Evolutionary conservation across 164 flowering plant genomes (phyloP), one percentile per base, ranked within the genome.

Genomic region (Liriodendron chinense): DNA sequence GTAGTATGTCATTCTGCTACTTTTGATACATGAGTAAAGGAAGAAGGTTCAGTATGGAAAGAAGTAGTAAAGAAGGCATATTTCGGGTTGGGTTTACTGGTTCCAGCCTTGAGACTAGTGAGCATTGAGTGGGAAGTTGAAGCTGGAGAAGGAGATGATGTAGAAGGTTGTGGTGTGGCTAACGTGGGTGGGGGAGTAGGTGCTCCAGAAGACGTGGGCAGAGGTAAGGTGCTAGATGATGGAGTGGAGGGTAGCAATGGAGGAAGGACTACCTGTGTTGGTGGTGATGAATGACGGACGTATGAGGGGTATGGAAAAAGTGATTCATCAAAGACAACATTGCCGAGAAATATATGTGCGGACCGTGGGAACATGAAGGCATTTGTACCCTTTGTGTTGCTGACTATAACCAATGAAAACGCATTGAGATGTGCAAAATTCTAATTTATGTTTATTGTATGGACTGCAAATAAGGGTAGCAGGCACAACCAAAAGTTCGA

Each of bases 321-420:
- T 7, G 22, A 18, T 56, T 78, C 77, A 65, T 74, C 56, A 63
- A 74, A 78, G 1, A 61, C 20, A 24, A 74, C 75, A 70, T n/a
- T 74, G 70, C 9, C 71, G 6, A 9, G 74, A 61, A 2, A 63
- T 49, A 23, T 62, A 74, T 1, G 71, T 7, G 1, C n/a, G 47
- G 1, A 47, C 43, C 1, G 66, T 16, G 5, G 28, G 56, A 0
- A 22, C 20, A 28, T 74, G 14, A 25, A 59, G 26, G 43, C 77
- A 74, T 1, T 65, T 7, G 53, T 69, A 70, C 2, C 80, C 77
- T 20, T 70, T 70, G 47, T 74, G 28, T 9, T 6, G 6, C 0
- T n/a, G 16, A 47, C 23, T 28, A 28, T 77, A 73, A 6, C 80
- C 80, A 7, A 77, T 14, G 63, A 77, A 73, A 0, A 77, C 24